Percentiles rank a stretch among this genome's conserved stretches.
Conservation (phyloP, 2,329 filamentous ascomycete genomes). For the Golovinomyces cichoracearum region DNA sequence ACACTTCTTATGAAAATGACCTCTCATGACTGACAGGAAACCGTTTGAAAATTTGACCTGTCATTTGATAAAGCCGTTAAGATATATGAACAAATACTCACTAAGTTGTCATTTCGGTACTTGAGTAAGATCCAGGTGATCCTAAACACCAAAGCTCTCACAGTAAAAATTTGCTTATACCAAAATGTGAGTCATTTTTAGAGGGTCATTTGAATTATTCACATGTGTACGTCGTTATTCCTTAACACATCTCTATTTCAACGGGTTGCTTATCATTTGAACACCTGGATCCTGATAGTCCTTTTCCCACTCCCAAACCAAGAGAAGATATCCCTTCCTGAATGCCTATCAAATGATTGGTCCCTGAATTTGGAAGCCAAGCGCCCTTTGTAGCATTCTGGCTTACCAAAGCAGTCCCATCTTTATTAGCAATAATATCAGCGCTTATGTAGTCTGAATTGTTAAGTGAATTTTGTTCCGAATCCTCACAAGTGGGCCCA, state of each 20-base stretch:
- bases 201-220: too few relatives aligned
- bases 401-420: not conserved
- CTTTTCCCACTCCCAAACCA: slow-evolving; percentile 16
- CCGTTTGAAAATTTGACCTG: too few relatives aligned
- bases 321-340: slow-evolving; percentile 22
- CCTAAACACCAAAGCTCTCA: not conserved
- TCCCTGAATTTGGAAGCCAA: not conserved
- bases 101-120: too few relatives aligned
- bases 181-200: too few relatives aligned
- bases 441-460: slow-evolving; percentile 1
- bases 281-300: slow-evolving; percentile 9
- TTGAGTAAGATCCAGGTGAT: too few relatives aligned
- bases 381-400: not conserved
- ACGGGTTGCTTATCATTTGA: slow-evolving; percentile 14
- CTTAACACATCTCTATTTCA: slow-evolving; percentile 25
- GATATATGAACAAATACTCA: too few relatives aligned
- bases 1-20: slow-evolving; percentile 43
- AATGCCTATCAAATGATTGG: slow-evolving; percentile 18
- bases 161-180: not conserved
- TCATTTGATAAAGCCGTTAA: too few relatives aligned
- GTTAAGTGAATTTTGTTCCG: slow-evolving; percentile 13
- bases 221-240: not conserved
- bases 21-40: not conserved
- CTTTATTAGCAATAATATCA: not conserved
- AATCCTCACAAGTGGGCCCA: slow-evolving; percentile 27